Evolutionary conservation across 2,329 filamentous ascomycete genomes (phyloP), one percentile per base, ranked within the genome.

Genomic region (Stylonectria norvegica): DNA sequence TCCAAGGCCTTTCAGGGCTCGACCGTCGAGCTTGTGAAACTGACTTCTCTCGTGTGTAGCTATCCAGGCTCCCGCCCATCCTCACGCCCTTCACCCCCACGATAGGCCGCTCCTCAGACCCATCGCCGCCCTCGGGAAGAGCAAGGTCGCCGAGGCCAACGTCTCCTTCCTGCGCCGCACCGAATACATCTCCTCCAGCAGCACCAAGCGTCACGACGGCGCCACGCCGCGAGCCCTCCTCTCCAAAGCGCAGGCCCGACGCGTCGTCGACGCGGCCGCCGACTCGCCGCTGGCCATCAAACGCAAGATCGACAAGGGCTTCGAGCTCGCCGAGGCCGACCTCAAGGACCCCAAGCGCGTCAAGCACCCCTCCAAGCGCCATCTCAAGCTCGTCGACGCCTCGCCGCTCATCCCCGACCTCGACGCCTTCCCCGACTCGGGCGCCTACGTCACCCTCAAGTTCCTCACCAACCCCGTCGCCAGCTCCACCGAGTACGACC

Each of bases 81-180:
- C 81, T 20, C 84, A 86, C 9, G 71, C 79, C 8, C 68, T 93
- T 39, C 89, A 96, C 55, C 85, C 90, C 6, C 83, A 86, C 57
- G 93, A 98, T 69, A 81, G 87, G 49, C 77, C 81, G 10, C 83
- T 98, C 37, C 79, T 98, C 45, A 81, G 89, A 60, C 86, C 89
- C 5, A 79, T 95, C 23, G 81, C 89, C 23, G 83, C 88, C 34
- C 78, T 98, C 16, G 89, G 89, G 55, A 95, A 95, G 65, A 83
- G 85, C 31, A 86, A 87, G 53, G 78, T 81, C 29, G 79, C 80
- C 47, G 85, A 88, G 48, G 75, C 84, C 14, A 83, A 85, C 48
- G 89, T 95, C 38, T 95, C 89, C 48, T 98, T 98, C 76, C 78
- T 98, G 53, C 88, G 93, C 42, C 82, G 91, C 57, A 97, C 93